A percentile compares a stretch with the other conserved stretches of the same genome.
Conservation (phyloP, 257 asterid species). For the Craterostigma plantagineum region DNA sequence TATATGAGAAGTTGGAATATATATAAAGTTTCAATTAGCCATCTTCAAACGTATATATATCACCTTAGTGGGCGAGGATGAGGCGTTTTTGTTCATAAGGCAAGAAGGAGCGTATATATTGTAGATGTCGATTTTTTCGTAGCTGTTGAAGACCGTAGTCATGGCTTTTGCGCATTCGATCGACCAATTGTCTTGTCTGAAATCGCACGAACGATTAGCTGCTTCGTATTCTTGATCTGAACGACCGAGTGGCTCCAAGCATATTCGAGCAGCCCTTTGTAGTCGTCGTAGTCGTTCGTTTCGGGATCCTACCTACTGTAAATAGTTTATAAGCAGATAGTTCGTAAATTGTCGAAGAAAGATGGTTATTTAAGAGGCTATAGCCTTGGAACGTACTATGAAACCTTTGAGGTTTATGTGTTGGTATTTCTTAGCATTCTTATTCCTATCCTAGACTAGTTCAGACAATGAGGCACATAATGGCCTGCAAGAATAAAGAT, state of each 20-base stretch:
- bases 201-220: conserved; percentile 35
- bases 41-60: too few relatives aligned
- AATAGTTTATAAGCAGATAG: too few relatives aligned
- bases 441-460: conserved; percentile 43
- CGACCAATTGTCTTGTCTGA: conserved; percentile 37
- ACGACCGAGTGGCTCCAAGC: conserved; percentile 81
- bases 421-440: conserved; percentile 21
- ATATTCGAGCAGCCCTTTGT: conserved; percentile 66
- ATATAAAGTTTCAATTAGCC: too few relatives aligned
- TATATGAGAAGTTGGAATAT: not conserved
- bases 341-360: too few relatives aligned
- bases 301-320: conserved; percentile 90
- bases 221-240: conserved; percentile 37
- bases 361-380: not conserved
- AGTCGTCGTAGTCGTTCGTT: conserved; percentile 52
- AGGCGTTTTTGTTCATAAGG: conserved; percentile 28
- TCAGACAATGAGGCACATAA: conserved; percentile 89
- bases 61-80: conserved; percentile 24
- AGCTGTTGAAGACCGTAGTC: conserved; percentile 23
- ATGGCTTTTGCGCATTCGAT: conserved; percentile 28
- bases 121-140: conserved; percentile 55
- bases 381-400: conserved; percentile 34
- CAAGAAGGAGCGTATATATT: conserved; percentile 63
- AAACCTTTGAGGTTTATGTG: conserved; percentile 69
- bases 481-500: conserved; percentile 31